Percentiles rank a stretch among this genome's conserved stretches.
phyloP scores from a whole-genome alignment of 805 yeast species.

The Millerozyma miso region DNA sequence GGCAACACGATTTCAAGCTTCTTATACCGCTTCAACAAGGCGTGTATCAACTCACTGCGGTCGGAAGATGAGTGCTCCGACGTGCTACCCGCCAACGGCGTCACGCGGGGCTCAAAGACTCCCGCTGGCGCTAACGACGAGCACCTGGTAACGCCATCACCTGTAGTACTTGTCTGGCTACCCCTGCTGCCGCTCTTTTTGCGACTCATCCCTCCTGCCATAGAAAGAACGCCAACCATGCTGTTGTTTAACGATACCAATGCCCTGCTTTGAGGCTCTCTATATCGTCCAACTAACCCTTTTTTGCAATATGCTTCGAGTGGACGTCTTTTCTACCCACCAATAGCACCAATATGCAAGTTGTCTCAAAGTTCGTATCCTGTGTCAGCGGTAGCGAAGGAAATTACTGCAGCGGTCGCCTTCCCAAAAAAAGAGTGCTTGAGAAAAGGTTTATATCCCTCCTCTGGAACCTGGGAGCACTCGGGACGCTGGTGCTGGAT shows the following conservation, averaged over 20 bases:
- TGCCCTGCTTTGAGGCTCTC: not conserved
- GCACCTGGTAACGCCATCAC: not conserved
- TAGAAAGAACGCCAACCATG: conserved; percentile 17
- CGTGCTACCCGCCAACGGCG: not conserved
- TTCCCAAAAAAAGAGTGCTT: not conserved
- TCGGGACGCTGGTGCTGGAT: not conserved
- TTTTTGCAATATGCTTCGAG: not conserved
- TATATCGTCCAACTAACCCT: not conserved
- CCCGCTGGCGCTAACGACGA: not conserved
- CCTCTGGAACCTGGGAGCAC: not conserved
- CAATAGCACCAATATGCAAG: not conserved
- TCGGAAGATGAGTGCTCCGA: conserved; percentile 2
- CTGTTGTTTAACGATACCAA: conserved; percentile 1
- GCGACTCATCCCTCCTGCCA: conserved; percentile 12
- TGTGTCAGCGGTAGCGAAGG: not conserved
- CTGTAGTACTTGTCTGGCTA: conserved; percentile 5
- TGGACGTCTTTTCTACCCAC: not conserved
- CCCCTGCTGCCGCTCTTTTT: conserved; percentile 12
- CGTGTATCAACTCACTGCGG: conserved; percentile 13
- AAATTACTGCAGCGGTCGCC: not conserved
- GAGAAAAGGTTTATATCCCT: not conserved
- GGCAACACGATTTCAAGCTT: conserved; percentile 39
- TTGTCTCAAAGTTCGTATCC: not conserved
- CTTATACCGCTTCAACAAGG: conserved; percentile 29
- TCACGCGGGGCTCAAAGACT: not conserved